These are phyloP conservation scores for Chalaropsis ovoidea DNA, from an alignment of 2,329 filamentous ascomycete species.

Conservation along the genomic window DNA sequence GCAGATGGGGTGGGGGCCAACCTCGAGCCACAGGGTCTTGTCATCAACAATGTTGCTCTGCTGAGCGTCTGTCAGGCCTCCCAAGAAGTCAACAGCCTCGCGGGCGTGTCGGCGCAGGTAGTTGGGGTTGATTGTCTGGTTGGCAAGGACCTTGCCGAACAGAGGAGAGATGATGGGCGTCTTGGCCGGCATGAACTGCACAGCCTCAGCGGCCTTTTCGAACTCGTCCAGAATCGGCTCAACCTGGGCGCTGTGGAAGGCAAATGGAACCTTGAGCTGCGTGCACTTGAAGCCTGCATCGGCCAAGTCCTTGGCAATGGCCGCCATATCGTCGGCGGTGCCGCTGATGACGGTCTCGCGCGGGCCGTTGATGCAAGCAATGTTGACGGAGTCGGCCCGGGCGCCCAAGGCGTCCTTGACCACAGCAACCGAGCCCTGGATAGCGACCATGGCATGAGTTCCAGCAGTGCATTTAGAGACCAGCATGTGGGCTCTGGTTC, in stretches of 20 bases:
- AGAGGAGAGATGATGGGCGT: constrained; percentile 60
- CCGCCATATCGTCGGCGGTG: constrained; percentile 35
- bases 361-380: constrained; percentile 67
- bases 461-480: constrained; percentile 54
- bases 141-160: constrained; percentile 43
- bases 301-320: constrained; percentile 36
- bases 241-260: constrained; percentile 46
- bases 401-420: constrained; percentile 44
- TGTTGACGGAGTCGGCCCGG: constrained; percentile 35
- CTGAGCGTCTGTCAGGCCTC: constrained; percentile 47
- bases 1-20: constrained; percentile 61
- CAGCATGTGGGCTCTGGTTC: constrained; percentile 54
- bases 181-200: constrained; percentile 34
- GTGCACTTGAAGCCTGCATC: constrained; percentile 36
- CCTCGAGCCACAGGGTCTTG: constrained; percentile 57
- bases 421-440: constrained; percentile 41
- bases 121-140: constrained; percentile 41
- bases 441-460: constrained; percentile 51
- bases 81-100: constrained; percentile 55
- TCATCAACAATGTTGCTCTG: constrained; percentile 47
- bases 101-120: constrained; percentile 54
- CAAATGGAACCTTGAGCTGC: constrained; percentile 42
- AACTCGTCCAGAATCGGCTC: constrained; percentile 50
- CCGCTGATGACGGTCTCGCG: constrained; percentile 62
- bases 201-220: constrained; percentile 36